Evolutionary conservation across 768 basidiomycete species (phyloP), one percentile per base, ranked within the genome.

Genomic region (Boletus eberwhitei): DNA sequence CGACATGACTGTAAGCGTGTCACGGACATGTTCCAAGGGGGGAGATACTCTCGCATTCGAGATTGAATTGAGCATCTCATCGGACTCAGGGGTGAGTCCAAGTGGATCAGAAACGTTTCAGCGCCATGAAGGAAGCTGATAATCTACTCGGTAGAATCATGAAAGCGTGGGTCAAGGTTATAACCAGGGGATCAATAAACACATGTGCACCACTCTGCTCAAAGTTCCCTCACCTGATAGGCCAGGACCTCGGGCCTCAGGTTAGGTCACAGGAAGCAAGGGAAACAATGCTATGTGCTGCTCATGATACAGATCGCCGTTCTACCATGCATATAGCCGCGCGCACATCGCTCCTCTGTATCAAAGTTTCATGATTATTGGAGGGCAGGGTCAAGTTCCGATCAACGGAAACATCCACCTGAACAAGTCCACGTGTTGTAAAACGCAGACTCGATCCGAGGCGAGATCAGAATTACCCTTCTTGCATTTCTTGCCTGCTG

Each of bases 101-200:
- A 38, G 66, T 68, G 60, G 65, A 55, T 68, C 61, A 52, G 54
- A 65, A 64, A 60, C 48, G 50, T 64, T 64, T 66, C 64, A 61
- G 41, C 31, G 36, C 52, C 54, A 54, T 53, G 54, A 52, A 49
- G 59, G 44, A 48, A 57, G 60, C 26, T n/a, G 24, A 26, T 26
- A 26, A 38, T 45, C 41, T 24, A n/a, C 46, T 39, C 46, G 50
- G 54, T 48, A 48, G 51, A 58, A 49, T 43, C 54, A 52, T 16
- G 39, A 42, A 38, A 54, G 51, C 22, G 54, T 56, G 61, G 55
- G 52, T 59, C 55, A 45, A 53, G 44, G 40, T 49, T 31, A 48
- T 48, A 9, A 37, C 40, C 21, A 35, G 50, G 59, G 59, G 59
- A 52, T 56, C 50, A 41, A 26, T 26, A n/a, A 49, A 39, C 35